Evolutionary conservation across 2,329 filamentous ascomycete genomes (phyloP).

Genomic region (Coniochaeta pulveracea): DNA sequence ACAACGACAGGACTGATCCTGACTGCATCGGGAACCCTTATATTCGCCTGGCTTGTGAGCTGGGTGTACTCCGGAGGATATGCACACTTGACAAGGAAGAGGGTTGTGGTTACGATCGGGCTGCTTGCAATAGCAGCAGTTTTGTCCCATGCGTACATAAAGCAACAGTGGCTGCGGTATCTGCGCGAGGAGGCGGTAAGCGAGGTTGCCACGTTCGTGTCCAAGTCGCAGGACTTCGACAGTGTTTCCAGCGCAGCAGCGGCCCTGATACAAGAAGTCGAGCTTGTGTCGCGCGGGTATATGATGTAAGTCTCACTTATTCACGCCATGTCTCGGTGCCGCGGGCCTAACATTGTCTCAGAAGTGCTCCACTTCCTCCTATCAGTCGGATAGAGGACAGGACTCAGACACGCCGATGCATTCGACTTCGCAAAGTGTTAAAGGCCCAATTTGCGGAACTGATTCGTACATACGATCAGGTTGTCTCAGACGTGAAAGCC

Average conservation of each 20-base stretch:
- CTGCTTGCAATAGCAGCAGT: constrained; percentile 41
- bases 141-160: constrained; percentile 59
- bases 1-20: constrained; percentile 33
- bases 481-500: constrained; percentile 55
- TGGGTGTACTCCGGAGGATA: constrained; percentile 49
- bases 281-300: constrained; percentile 85
- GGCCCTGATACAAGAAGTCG: constrained; percentile 85
- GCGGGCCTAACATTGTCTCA: constrained; percentile 21
- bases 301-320: constrained; percentile 48
- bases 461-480: constrained; percentile 61
- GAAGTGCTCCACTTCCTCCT: constrained; percentile 82
- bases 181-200: constrained; percentile 63
- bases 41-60: constrained; percentile 60
- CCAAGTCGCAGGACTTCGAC: constrained; percentile 71
- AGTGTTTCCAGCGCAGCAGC: constrained; percentile 64
- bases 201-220: constrained; percentile 57
- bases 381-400: constrained; percentile 83
- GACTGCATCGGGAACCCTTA: constrained; percentile 52
- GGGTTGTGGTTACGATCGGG: constrained; percentile 33
- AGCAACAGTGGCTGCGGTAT: constrained; percentile 72
- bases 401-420: constrained; percentile 66
- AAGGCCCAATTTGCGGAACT: constrained; percentile 57
- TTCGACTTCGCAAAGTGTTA: constrained; percentile 67
- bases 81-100: constrained; percentile 43
- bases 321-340: not conserved